Evolutionary conservation across 2,329 filamentous ascomycete genomes (phyloP), one percentile per base, ranked within the genome.

Genomic region (Sporothrix variecibatus): DNA sequence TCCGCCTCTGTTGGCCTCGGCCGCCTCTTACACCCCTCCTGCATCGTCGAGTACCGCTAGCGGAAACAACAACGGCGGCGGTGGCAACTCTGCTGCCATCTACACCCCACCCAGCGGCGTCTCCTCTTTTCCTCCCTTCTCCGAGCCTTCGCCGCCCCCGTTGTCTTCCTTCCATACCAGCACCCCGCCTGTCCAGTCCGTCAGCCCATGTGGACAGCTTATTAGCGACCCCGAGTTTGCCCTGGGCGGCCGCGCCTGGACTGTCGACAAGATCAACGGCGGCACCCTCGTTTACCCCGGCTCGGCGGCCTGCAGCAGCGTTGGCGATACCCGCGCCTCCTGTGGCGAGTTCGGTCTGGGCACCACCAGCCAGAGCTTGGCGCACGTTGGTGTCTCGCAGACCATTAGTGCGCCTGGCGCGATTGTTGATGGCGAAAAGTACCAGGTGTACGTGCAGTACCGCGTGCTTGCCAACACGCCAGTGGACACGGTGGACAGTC

Each of bases 381-480:
- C 65, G 31, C 15, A 31, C 26, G 43, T 51, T 6, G 17, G 9
- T 15, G 43, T 69, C 3, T n/a, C 40, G 6, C 65, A 69, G 65
- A 51, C 43, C 15, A 51, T 69, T 15, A 34, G 43, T 17, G 26
- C 65, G 8, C 65, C 43, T 15, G 65, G 65, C 31, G 43, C 43
- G 5, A 34, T 69, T 34, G 23, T 69, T 7, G 43, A 28, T 6
- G 65, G 65, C 65, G 26, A 20, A 5, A 4, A 17, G 26, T 69
- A 69, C 65, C 26, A 69, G 7, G 26, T 69, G 23, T 69, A 69
- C 43, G 43, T 69, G 43, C 43, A 51, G 65, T 69, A 69, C 65
- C 26, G 65, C 12, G 17, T 69, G 23, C 11, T 34, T 3, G 28
- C 23, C 65, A 69, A 51, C 65, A 28, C 40, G 8, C n/a, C 64